These are phyloP conservation scores for Arachnopeziza araneosa DNA, from an alignment of 2,329 filamentous ascomycete genomes.

Conservation along the genomic window DNA sequence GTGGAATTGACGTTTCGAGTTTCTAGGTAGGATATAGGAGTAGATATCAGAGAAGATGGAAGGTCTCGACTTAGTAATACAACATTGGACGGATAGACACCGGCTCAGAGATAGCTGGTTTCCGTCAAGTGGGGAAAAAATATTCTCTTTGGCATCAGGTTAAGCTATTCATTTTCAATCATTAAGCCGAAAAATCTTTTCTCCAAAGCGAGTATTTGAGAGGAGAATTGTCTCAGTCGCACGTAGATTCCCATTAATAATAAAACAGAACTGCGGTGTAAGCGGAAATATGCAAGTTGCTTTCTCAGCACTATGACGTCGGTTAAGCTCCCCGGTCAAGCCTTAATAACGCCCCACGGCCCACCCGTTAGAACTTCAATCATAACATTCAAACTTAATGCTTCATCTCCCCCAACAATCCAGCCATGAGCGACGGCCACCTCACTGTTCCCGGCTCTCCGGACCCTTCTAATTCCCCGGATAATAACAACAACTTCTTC, in stretches of 20 bases:
- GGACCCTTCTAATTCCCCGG: not conserved
- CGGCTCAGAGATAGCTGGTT: too few relatives aligned
- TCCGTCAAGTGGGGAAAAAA: too few relatives aligned
- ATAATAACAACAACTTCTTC: slow-evolving; percentile 1
- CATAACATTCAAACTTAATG: not conserved
- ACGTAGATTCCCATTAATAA: not conserved
- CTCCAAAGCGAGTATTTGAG: too few relatives aligned
- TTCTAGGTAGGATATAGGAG: too few relatives aligned
- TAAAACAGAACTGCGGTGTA: not conserved
- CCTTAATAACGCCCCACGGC: not conserved
- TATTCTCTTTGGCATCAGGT: too few relatives aligned
- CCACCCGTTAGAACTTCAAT: not conserved
- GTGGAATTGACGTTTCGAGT: too few relatives aligned
- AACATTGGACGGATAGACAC: too few relatives aligned
- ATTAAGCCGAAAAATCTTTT: too few relatives aligned
- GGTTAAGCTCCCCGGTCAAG: not conserved
- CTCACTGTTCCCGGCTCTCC: slow-evolving; percentile 6
- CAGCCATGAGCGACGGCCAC: not conserved
- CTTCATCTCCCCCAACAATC: not conserved
- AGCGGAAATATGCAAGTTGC: not conserved
- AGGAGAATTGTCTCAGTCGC: too few relatives aligned
- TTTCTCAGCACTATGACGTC: not conserved
- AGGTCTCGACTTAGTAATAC: too few relatives aligned
- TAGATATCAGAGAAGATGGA: too few relatives aligned
- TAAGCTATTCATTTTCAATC: too few relatives aligned